Conservation (phyloP, 805 yeast genomes). For the Peterozyma xylosa region DNA sequence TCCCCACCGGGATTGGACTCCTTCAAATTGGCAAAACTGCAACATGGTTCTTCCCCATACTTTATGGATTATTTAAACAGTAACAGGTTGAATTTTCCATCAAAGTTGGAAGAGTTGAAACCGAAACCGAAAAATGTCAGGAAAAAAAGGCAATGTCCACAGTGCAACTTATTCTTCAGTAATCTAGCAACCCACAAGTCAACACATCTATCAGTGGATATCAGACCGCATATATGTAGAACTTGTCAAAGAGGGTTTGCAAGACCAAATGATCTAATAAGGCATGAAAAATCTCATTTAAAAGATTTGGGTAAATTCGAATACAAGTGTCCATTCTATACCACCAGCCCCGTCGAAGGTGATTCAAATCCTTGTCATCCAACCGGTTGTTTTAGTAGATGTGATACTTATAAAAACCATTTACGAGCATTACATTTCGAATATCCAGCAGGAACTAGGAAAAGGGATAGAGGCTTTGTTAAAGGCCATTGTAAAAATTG, state of each 20-base stretch:
- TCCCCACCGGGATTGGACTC: background rate
- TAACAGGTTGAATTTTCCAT: background rate
- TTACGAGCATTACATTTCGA: slow-evolving; percentile 83
- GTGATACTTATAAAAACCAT: slow-evolving; percentile 91
- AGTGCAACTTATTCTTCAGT: slow-evolving; percentile 45
- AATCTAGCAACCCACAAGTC: slow-evolving; percentile 81
- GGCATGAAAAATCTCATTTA: slow-evolving; percentile 84
- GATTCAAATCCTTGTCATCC: slow-evolving; percentile 48
- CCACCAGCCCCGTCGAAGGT: background rate
- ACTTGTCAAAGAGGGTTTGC: slow-evolving; percentile 82
- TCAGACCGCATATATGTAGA: slow-evolving; percentile 72
- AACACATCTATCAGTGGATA: slow-evolving; percentile 63
- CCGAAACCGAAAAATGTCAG: slow-evolving; percentile 12
- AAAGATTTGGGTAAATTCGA: slow-evolving; percentile 62
- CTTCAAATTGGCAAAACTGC: background rate
- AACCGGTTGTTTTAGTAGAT: slow-evolving; percentile 78
- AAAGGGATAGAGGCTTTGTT: slow-evolving; percentile 61
- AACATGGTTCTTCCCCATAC: slow-evolving; percentile 1
- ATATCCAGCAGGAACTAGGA: slow-evolving; percentile 82
- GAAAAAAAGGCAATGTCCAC: slow-evolving; percentile 28
- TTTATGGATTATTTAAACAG: background rate
- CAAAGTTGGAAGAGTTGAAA: background rate
- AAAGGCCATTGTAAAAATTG: slow-evolving; percentile 77
- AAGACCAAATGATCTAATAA: slow-evolving; percentile 74
- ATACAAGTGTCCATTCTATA: slow-evolving; percentile 73